Conservation (phyloP, 2,329 filamentous ascomycete genomes). For the Fusarium secorum region DNA sequence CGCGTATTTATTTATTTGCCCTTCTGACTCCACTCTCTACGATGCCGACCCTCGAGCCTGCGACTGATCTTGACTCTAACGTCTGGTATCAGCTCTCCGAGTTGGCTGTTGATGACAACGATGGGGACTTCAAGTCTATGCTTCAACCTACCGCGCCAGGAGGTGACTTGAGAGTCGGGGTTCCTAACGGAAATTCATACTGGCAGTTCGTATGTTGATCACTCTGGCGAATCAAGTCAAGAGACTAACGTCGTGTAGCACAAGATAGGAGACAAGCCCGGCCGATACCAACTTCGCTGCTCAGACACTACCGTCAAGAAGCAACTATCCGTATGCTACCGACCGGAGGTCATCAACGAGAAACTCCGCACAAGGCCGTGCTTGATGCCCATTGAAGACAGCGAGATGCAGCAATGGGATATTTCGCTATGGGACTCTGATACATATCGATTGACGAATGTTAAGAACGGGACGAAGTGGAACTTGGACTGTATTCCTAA, state of each 20-base stretch:
- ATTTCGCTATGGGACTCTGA: conserved; percentile 41
- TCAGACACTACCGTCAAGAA: conserved; percentile 39
- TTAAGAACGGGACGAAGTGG: conserved; percentile 44
- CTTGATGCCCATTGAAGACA: conserved; percentile 37
- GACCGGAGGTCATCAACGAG: conserved; percentile 31
- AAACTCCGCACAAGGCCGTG: conserved; percentile 43
- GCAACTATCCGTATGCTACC: conserved; percentile 46
- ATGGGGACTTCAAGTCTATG: conserved; percentile 31
- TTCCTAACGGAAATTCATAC: background rate
- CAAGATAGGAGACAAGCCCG: conserved; percentile 35
- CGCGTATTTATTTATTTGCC: background rate
- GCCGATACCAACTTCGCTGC: conserved; percentile 46
- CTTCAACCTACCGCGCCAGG: conserved; percentile 28
- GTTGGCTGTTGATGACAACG: conserved; percentile 44
- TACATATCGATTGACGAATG: conserved; percentile 45
- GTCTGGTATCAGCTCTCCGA: conserved; percentile 49
- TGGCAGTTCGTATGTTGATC: conserved; percentile 25
- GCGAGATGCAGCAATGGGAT: conserved; percentile 47
- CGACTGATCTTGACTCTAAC: conserved; percentile 46
- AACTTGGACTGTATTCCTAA: conserved; percentile 46
- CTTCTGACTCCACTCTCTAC: background rate
- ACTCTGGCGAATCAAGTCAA: fast-evolving
- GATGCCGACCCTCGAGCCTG: conserved; percentile 18
- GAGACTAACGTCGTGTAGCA: conserved; percentile 31
- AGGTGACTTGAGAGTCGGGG: conserved; percentile 36